Percentiles rank a stretch among this genome's conserved stretches.
Evolutionary conservation across 139 green algal species (phyloP).

Genomic region (Ostreobium quekettii): DNA sequence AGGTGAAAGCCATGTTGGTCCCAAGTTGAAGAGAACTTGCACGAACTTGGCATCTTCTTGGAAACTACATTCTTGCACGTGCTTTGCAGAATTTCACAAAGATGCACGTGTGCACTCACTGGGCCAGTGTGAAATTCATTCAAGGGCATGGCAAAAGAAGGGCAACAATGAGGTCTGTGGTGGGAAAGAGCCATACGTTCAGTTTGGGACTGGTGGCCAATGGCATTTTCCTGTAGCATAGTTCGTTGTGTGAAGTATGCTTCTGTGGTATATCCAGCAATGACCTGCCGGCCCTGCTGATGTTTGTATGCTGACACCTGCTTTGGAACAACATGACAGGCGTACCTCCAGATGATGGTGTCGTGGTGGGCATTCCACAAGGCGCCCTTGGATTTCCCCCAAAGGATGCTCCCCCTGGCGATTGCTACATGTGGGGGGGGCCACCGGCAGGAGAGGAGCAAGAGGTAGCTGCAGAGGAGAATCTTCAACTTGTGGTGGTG

Average conservation of each 20-base stretch:
- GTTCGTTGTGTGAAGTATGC: background rate
- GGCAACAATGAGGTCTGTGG: too few relatives aligned
- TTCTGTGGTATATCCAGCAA: background rate
- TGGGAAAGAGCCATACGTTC: too few relatives aligned
- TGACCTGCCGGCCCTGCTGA: background rate
- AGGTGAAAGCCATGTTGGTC: background rate
- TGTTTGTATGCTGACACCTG: background rate
- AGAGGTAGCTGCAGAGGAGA: background rate
- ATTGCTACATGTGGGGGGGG: constrained; percentile 13
- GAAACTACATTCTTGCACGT: too few relatives aligned
- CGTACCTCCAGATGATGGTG: background rate
- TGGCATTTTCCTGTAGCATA: background rate
- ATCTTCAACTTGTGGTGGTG: background rate
- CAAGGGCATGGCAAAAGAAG: background rate
- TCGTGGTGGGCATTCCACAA: constrained; percentile 1
- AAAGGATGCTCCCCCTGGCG: background rate
- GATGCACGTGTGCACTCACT: background rate
- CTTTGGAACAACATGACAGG: background rate
- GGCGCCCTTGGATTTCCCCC: background rate
- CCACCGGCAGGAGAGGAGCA: background rate
- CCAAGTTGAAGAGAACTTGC: background rate
- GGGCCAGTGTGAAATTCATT: constrained; percentile 6
- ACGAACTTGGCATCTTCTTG: background rate
- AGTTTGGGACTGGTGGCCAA: too few relatives aligned
- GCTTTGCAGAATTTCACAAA: too few relatives aligned